Evolutionary conservation across 2,329 filamentous ascomycete species (phyloP).

Genomic region (Pyricularia pennisetigena): DNA sequence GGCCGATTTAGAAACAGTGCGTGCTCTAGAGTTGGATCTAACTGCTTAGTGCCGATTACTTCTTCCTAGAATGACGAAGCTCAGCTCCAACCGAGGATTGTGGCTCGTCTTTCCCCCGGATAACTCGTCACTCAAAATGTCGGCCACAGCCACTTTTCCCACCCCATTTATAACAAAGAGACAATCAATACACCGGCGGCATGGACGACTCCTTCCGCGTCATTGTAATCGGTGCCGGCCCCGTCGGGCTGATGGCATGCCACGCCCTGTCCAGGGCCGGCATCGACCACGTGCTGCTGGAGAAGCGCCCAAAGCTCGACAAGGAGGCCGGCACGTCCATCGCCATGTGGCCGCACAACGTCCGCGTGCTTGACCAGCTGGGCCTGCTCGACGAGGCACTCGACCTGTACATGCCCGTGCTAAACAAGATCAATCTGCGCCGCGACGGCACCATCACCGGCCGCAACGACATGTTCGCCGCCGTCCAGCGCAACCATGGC

Average conservation of each 20-base stretch:
- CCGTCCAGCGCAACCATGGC: slow-evolving; percentile 8
- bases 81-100: not conserved
- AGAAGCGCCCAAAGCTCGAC: slow-evolving; percentile 28
- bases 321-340: slow-evolving; percentile 32
- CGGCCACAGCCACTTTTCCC: not conserved
- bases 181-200: not conserved
- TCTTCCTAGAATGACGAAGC: not conserved
- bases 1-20: not conserved
- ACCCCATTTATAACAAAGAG: not conserved
- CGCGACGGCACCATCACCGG: slow-evolving; percentile 9
- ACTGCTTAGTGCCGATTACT: not conserved
- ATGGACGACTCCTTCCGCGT: not conserved
- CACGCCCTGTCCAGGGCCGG: not conserved
- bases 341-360: slow-evolving; percentile 29
- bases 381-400: slow-evolving; percentile 20
- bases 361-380: slow-evolving; percentile 39
- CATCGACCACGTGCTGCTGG: slow-evolving; percentile 39
- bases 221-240: not conserved
- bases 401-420: slow-evolving; percentile 7
- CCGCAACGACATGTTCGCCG: slow-evolving; percentile 12
- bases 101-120: not conserved
- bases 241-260: not conserved
- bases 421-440: slow-evolving; percentile 7
- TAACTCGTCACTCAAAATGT: not conserved
- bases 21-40: not conserved